These are phyloP conservation scores for Chrysanthemum seticuspe DNA, from an alignment of 129 eudicot species.

Conservation along the genomic window DNA sequence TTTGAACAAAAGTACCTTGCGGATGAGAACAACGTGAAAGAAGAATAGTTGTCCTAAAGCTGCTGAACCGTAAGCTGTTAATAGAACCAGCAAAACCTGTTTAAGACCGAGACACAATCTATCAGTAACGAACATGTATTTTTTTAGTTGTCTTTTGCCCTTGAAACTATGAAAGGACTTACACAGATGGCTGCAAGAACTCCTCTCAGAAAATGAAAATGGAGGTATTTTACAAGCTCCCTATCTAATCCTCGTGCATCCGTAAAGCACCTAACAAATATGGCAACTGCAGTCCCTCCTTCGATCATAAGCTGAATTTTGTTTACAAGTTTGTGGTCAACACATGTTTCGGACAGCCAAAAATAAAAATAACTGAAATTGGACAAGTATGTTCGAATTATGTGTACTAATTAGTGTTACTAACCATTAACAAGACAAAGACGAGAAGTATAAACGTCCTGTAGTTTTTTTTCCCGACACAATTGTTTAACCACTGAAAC, in stretches of 20 bases:
- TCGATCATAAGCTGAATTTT: constrained; percentile 63
- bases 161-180: constrained; percentile 17
- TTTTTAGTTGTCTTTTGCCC: neutral
- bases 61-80: constrained; percentile 73
- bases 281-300: constrained; percentile 88
- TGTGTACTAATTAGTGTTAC: constrained; percentile 13
- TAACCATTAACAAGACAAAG: constrained; percentile 71
- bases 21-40: constrained; percentile 89
- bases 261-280: constrained; percentile 76
- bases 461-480: constrained; percentile 86
- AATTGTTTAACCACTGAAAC: constrained; percentile 92
- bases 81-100: constrained; percentile 62
- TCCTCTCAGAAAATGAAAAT: constrained; percentile 71
- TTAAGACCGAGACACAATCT: constrained; percentile 11
- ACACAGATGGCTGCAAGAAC: constrained; percentile 74
- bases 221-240: constrained; percentile 50
- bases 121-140: neutral
- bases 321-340: constrained; percentile 11
- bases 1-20: constrained; percentile 59
- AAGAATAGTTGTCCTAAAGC: constrained; percentile 92
- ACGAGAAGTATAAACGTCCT: constrained; percentile 77
- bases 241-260: constrained; percentile 56
- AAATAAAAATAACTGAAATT: constrained; percentile 5
- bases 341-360: constrained; percentile 7
- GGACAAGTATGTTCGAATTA: neutral